phyloP scores from a whole-genome alignment of 208 protist genomes.

The Perkinsela sp. region DNA sequence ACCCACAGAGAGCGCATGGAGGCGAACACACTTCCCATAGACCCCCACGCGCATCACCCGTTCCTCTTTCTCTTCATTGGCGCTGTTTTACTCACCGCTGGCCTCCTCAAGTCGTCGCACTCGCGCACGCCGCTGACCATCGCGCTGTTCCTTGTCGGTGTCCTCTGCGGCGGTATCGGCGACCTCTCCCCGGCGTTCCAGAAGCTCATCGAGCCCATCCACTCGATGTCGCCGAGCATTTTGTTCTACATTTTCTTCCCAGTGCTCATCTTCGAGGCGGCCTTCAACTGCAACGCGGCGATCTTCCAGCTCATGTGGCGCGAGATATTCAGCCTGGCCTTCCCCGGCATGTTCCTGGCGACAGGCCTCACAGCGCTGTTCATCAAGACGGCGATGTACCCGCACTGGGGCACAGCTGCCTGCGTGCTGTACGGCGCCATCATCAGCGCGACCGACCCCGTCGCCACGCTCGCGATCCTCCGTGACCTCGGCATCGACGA shows the following conservation, averaged over 20 bases:
- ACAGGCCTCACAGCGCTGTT: constrained; percentile 19
- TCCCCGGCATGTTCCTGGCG: constrained; percentile 34
- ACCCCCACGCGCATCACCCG: not conserved
- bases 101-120: not conserved
- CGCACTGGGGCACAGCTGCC: constrained; percentile 25
- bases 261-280: constrained; percentile 56
- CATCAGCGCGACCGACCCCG: constrained; percentile 57
- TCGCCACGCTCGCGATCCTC: constrained; percentile 49
- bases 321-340: constrained; percentile 30
- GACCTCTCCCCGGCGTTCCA: constrained; percentile 16
- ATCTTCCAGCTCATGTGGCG: constrained; percentile 21
- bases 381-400: constrained; percentile 15
- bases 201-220: constrained; percentile 12
- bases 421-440: constrained; percentile 33
- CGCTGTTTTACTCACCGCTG: not conserved
- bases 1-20: too few species aligned
- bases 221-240: constrained; percentile 26
- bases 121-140: constrained; percentile 4
- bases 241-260: constrained; percentile 62
- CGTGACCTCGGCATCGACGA: constrained; percentile 41
- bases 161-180: constrained; percentile 4
- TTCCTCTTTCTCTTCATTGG: not conserved
- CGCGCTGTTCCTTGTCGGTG: constrained; percentile 5
- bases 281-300: constrained; percentile 42
- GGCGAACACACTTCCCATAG: too few species aligned